phyloP scores from a whole-genome alignment of 2,329 filamentous ascomycete species.

The Diaporthe citri region DNA sequence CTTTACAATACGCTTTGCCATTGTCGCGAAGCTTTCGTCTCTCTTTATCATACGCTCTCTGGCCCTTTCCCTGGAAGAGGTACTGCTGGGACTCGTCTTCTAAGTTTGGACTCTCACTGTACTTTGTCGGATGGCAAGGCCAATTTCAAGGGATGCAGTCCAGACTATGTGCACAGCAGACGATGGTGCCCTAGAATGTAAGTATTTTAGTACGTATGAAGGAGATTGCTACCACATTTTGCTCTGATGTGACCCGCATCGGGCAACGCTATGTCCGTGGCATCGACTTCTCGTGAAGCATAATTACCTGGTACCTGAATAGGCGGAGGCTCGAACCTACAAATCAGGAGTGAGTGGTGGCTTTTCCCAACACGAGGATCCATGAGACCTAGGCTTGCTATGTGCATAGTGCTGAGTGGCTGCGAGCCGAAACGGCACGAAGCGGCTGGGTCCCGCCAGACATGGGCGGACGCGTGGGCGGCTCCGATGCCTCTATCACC shows the following conservation, averaged over 20 bases:
- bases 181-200: no score
- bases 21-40: no score
- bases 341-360: neutral
- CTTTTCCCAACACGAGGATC: neutral
- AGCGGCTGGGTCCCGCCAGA: neutral
- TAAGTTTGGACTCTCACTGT: no score
- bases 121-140: no score
- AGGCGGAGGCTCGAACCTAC: neutral
- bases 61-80: no score
- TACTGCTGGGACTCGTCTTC: no score
- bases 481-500: neutral
- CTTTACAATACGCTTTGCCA: no score
- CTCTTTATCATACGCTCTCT: no score
- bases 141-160: no score
- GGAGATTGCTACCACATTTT: no score
- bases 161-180: no score
- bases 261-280: neutral
- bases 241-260: neutral
- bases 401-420: neutral
- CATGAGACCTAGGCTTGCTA: neutral
- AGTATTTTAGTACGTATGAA: no score
- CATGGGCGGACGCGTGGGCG: neutral
- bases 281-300: neutral
- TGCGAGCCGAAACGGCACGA: neutral
- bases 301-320: neutral